Evolutionary conservation across 2,329 filamentous ascomycete genomes (phyloP), one percentile per base, ranked within the genome.

Genomic region (Microsporum canis): DNA sequence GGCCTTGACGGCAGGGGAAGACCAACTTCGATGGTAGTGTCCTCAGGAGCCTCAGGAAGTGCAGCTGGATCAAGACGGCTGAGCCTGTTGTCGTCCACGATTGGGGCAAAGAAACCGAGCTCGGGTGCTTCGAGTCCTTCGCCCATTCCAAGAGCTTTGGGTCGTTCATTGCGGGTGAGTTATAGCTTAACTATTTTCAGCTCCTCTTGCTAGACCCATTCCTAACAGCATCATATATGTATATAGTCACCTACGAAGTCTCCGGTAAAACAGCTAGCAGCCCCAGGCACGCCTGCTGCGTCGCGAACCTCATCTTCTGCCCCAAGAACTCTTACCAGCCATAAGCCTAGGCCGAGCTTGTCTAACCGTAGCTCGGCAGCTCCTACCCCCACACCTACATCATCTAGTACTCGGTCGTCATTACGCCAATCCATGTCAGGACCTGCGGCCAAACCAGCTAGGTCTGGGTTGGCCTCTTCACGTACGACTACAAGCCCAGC

Each of bases 161-260:
- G 71, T 59, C 68, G 74, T 55, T 66, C 71, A 58, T 60, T 76
- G 60, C 73, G 74, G 68, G 75, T 77, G 73, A 45, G 63, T 59
- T 51, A 55, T 31, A 36, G 31, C 33, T 36, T 34, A 29, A 34
- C 12, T 12, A 6, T 34, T n/a, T 55, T 3, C 49, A 31, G 27
- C 10, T 6, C 31, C n/a, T 36, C 14, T 34, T 34, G n/a, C 1
- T 23, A 17, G 5, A 17, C 29, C 31, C 23, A 7, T 55, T 36
- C 3, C 31, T 55, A 55, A 55, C 14, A 43, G n/a, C 17, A 4
- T 3, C 5, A 31, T 55, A n/a, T 17, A 31, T 8, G 7, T 36
- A 45, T 66, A 43, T 69, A 91, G 85, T 90, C 87, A 62, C 88
- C 89, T 1, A 86, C 83, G 0, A 91, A 89, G 68, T 91, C 88